Percentiles rank a stretch among this genome's conserved stretches.
These are phyloP conservation scores for Pezicula radicicola DNA, from an alignment of 2,329 filamentous ascomycete species.

Conservation along the genomic window DNA sequence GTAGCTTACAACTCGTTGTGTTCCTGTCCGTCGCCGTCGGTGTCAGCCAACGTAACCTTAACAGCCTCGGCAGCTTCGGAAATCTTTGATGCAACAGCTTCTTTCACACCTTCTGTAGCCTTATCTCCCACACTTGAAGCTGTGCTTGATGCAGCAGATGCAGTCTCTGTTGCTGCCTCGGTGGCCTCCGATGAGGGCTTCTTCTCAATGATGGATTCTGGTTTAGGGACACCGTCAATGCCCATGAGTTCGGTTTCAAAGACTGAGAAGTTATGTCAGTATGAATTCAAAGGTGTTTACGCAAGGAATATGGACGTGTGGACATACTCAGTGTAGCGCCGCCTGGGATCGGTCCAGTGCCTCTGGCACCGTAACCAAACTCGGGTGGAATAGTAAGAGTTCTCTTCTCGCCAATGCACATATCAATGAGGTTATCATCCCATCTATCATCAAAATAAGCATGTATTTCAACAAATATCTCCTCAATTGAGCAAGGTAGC, in stretches of 20 bases:
- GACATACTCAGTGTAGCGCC: conserved; percentile 70
- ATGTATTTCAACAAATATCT: not conserved
- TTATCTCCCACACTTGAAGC: conserved; percentile 7
- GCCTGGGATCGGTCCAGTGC: conserved; percentile 78
- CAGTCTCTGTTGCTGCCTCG: conserved; percentile 2
- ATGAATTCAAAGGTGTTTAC: conserved; percentile 8
- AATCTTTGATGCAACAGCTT: conserved; percentile 42
- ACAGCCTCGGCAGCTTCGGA: conserved; percentile 49
- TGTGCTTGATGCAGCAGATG: not conserved
- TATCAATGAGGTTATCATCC: conserved; percentile 86
- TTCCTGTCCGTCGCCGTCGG: conserved; percentile 50
- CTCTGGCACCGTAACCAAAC: conserved; percentile 75
- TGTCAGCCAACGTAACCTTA: conserved; percentile 50
- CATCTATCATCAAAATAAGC: conserved; percentile 49
- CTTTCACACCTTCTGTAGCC: conserved; percentile 28
- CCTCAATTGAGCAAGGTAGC: conserved; percentile 25
- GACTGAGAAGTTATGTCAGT: conserved; percentile 43
- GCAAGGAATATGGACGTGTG: conserved; percentile 4
- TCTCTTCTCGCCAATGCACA: conserved; percentile 94
- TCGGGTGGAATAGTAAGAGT: conserved; percentile 87
- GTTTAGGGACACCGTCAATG: conserved; percentile 66
- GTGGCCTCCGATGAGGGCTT: conserved; percentile 23
- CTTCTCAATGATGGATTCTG: conserved; percentile 19
- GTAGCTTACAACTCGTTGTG: conserved; percentile 56
- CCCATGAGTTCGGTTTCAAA: conserved; percentile 90